Conservation (phyloP, 192 early-diverging fungal genomes). For the Diversispora eburnea region DNA sequence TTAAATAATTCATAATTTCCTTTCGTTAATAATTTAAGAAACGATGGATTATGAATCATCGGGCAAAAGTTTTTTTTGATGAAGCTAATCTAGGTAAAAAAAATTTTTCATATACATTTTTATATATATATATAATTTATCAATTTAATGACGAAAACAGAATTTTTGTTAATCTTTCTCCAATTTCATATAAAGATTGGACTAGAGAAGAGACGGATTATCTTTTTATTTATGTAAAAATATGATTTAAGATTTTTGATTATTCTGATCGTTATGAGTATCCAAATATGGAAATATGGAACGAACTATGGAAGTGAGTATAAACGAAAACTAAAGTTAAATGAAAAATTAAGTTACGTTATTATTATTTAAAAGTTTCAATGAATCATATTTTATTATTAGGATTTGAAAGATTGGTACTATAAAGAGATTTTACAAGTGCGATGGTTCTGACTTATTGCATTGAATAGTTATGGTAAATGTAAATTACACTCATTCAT, state of each 20-base stretch:
- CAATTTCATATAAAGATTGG: constrained; percentile 60
- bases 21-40: neutral
- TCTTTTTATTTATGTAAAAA: constrained; percentile 65
- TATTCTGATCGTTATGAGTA: constrained; percentile 81
- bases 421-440: too few species aligned
- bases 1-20: neutral
- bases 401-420: too few species aligned
- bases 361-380: too few species aligned
- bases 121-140: constrained; percentile 18
- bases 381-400: constrained; percentile 59
- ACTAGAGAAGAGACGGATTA: constrained; percentile 77
- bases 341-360: constrained; percentile 49
- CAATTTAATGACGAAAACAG: neutral
- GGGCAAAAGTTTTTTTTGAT: too few species aligned
- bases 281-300: constrained; percentile 36
- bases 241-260: constrained; percentile 83
- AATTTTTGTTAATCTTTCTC: too few species aligned
- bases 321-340: neutral
- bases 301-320: constrained; percentile 45
- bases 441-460: constrained; percentile 38
- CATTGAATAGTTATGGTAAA: constrained; percentile 32
- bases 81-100: too few species aligned
- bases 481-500: neutral
- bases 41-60: too few species aligned
- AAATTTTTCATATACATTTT: too few species aligned